Percentiles rank a stretch among this genome's conserved stretches.
phyloP scores from a whole-genome alignment of 176 grass and related monocot genomes.

The Poa annua region DNA sequence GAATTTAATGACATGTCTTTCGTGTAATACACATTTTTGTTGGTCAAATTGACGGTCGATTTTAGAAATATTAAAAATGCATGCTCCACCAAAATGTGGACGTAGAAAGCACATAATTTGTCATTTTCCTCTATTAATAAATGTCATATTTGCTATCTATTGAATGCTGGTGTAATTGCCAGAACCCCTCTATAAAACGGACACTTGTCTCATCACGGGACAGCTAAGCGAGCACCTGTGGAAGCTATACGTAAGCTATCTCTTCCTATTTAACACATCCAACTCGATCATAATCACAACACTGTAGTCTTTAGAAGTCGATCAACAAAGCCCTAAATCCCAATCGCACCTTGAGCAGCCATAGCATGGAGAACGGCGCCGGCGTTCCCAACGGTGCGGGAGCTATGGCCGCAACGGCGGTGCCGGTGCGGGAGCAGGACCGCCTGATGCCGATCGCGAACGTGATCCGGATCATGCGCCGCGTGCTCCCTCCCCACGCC shows the following conservation, averaged over 20 bases:
- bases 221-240: conserved; percentile 1
- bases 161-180: background rate
- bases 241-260: background rate
- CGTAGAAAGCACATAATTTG: no score
- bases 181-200: background rate
- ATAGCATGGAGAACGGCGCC: background rate
- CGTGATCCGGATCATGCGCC: conserved; percentile 76
- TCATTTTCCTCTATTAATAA: background rate
- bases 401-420: background rate
- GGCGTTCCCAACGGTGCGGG: background rate
- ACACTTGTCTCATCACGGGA: background rate
- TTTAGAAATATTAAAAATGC: no score
- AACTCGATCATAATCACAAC: background rate
- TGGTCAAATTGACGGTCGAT: no score
- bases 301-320: background rate
- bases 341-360: background rate
- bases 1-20: no score
- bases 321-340: conserved; percentile 1
- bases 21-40: no score
- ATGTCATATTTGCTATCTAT: background rate
- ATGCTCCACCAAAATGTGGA: no score
- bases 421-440: conserved; percentile 68
- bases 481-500: conserved; percentile 57
- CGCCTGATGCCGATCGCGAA: conserved; percentile 68
- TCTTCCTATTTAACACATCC: conserved; percentile 27